Conservation (phyloP, 1,284 basidiomycete species). For the Omphalotus olearius region DNA sequence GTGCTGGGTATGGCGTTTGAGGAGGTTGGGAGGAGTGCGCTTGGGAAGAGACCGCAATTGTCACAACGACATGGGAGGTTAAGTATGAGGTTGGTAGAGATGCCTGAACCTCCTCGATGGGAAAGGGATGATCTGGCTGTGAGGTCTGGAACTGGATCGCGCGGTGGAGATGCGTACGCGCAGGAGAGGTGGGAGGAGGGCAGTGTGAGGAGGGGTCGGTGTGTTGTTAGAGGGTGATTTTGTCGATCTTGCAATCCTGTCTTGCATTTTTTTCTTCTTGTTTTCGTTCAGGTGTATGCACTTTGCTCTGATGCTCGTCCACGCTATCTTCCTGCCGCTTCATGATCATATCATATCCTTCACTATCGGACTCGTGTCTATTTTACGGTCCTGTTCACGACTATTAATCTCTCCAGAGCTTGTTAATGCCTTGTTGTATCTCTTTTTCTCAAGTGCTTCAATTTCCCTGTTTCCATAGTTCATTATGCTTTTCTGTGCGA, state of each 20-base stretch:
- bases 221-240: constrained; percentile 13
- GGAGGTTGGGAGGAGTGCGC: constrained; percentile 48
- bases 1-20: constrained; percentile 55
- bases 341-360: no score
- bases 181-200: constrained; percentile 7
- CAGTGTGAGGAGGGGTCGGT: constrained; percentile 14
- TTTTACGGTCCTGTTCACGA: no score
- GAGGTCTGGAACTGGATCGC: not conserved
- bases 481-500: no score
- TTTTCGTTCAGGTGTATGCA: constrained; percentile 19
- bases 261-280: not conserved
- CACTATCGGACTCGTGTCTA: no score
- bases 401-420: no score
- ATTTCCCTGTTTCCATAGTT: no score
- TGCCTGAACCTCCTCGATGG: not conserved
- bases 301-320: no score
- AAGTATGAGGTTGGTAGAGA: not conserved
- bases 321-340: no score
- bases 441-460: no score
- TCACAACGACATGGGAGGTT: not conserved
- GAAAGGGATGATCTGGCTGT: not conserved
- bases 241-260: not conserved
- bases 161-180: not conserved
- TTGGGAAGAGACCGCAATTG: constrained; percentile 26
- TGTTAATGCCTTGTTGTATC: no score